Evolutionary conservation across 768 basidiomycete species (phyloP).

Genomic region (Chalciporus piperatus): DNA sequence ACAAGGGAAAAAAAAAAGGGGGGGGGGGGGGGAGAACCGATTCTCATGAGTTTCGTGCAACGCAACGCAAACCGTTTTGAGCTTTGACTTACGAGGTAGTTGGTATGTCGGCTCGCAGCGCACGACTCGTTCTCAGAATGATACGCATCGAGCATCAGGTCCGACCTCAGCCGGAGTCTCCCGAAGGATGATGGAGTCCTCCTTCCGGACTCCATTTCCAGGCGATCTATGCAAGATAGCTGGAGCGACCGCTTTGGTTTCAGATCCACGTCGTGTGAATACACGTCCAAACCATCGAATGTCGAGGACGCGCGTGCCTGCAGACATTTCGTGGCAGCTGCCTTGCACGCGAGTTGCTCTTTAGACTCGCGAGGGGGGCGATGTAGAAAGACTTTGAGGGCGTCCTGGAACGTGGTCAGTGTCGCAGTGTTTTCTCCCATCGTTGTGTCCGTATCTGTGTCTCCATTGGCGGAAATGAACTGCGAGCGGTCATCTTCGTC

Average conservation of each 20-base stretch:
- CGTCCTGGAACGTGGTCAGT: constrained; percentile 27
- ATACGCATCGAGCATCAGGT: constrained; percentile 20
- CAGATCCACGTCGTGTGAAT: constrained; percentile 23
- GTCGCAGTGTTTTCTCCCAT: constrained; percentile 23
- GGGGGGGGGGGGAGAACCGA: neutral
- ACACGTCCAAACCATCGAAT: constrained; percentile 30
- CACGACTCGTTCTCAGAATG: constrained; percentile 13
- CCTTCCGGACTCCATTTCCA: constrained; percentile 20
- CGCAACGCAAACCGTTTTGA: neutral
- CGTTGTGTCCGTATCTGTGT: constrained; percentile 3
- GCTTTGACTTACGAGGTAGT: constrained; percentile 15
- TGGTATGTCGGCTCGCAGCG: neutral
- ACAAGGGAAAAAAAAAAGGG: neutral
- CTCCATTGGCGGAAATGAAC: constrained; percentile 10
- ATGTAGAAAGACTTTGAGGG: constrained; percentile 27
- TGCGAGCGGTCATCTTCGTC: constrained; percentile 21
- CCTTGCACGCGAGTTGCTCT: constrained; percentile 15
- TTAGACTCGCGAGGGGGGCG: constrained; percentile 20
- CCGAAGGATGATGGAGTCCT: constrained; percentile 11
- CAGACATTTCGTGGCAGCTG: constrained; percentile 5
- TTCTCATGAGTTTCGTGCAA: neutral
- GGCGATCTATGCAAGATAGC: constrained; percentile 17
- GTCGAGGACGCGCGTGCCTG: constrained; percentile 31
- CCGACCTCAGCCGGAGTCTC: constrained; percentile 17
- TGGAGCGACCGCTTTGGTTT: constrained; percentile 19